phyloP scores from a whole-genome alignment of 495 filamentous ascomycete species.

The Halenospora varia region DNA sequence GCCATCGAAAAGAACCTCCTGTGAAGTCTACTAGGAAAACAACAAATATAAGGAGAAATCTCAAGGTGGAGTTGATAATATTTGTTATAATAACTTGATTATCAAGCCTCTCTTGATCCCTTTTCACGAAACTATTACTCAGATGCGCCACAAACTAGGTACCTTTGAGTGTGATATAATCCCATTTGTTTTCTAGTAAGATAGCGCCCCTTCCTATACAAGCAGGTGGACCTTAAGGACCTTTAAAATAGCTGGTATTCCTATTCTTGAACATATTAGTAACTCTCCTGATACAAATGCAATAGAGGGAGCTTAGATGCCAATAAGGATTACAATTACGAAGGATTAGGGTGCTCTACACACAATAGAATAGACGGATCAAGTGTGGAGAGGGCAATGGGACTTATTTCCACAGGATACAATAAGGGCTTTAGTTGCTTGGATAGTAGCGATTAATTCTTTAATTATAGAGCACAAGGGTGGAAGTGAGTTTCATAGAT shows the following conservation, averaged over 20 bases:
- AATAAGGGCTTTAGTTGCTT: not conserved
- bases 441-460: not conserved
- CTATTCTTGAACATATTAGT: slow-evolving; percentile 6
- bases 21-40: slow-evolving; percentile 7
- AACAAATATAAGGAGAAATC: not conserved
- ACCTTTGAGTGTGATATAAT: not conserved
- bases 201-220: slow-evolving; percentile 3
- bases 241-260: slow-evolving; percentile 6
- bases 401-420: not conserved
- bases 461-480: not conserved
- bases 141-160: not conserved
- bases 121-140: not conserved
- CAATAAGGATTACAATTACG: slow-evolving; percentile 7
- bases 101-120: not conserved
- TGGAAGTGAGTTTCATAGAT: not conserved
- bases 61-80: not conserved
- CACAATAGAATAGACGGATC: not conserved
- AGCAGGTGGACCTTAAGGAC: not conserved
- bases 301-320: slow-evolving; percentile 10
- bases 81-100: not conserved
- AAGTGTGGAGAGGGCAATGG: not conserved
- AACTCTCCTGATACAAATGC: slow-evolving; percentile 11
- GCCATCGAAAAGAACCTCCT: not conserved
- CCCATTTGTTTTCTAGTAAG: slow-evolving; percentile 4
- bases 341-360: slow-evolving; percentile 2